Percentiles rank a stretch among this genome's conserved stretches.
phyloP scores from a whole-genome alignment of 139 green algal genomes.

The Marvania coccoides region DNA sequence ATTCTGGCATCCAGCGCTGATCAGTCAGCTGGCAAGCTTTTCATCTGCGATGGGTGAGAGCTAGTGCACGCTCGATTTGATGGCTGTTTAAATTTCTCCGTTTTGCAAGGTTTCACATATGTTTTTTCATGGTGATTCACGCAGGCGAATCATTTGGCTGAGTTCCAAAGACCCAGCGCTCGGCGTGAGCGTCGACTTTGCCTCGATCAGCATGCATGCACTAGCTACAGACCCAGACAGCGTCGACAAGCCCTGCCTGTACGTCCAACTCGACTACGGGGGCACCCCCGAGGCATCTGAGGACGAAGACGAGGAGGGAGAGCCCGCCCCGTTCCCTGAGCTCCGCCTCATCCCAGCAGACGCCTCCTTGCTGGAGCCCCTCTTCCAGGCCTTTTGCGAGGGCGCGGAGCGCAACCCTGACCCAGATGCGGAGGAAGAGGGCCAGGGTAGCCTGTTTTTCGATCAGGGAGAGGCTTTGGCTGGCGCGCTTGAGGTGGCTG shows the following conservation, averaged over 20 bases:
- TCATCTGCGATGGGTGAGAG: constrained; percentile 12
- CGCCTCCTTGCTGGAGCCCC: constrained; percentile 2
- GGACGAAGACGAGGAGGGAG: neutral
- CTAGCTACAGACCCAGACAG: constrained; percentile 1
- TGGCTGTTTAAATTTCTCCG: neutral
- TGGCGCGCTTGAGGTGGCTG: neutral
- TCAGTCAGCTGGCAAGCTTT: constrained; percentile 13
- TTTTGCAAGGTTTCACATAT: neutral
- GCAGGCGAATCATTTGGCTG: constrained; percentile 25
- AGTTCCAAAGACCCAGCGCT: neutral
- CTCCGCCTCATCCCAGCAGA: constrained; percentile 11
- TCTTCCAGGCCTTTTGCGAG: constrained; percentile 31
- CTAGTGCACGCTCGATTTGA: neutral
- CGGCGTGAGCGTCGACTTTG: constrained; percentile 11
- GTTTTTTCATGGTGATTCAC: neutral
- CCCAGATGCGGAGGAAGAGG: constrained; percentile 5
- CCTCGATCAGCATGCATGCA: constrained; percentile 21
- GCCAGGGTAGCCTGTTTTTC: constrained; percentile 13
- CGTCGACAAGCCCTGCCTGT: constrained; percentile 6
- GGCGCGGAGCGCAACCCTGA: constrained; percentile 31
- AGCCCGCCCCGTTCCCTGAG: neutral
- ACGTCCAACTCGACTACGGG: constrained; percentile 16
- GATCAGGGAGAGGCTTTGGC: constrained; percentile 17
- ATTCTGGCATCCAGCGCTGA: constrained; percentile 1
- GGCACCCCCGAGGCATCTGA: neutral